Percentiles rank a stretch among this genome's conserved stretches.
Conservation (phyloP, 768 basidiomycete genomes). For the Russula compacta region DNA sequence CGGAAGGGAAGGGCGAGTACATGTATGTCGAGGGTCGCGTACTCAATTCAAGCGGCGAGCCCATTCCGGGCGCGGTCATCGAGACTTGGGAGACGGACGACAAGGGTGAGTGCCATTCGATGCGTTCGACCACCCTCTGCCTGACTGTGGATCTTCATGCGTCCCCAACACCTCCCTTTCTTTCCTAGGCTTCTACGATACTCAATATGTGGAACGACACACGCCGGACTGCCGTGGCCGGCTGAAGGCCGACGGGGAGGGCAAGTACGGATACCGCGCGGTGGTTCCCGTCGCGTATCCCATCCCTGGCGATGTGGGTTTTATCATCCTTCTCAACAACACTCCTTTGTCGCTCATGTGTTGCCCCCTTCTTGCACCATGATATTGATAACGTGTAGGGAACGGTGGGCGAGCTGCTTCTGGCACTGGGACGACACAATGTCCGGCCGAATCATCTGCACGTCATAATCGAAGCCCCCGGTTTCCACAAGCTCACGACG, state of each 20-base stretch:
- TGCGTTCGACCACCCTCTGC: not conserved
- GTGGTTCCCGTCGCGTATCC: constrained; percentile 64
- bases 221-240: constrained; percentile 69
- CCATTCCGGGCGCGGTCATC: constrained; percentile 55
- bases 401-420: constrained; percentile 57
- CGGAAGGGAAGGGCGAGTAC: constrained; percentile 80
- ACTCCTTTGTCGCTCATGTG: no score
- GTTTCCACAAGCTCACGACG: constrained; percentile 64
- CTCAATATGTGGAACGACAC: constrained; percentile 45
- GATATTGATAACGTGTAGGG: constrained; percentile 34
- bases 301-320: constrained; percentile 58
- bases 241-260: constrained; percentile 48
- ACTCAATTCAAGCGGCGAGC: constrained; percentile 47
- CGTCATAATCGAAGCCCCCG: constrained; percentile 59
- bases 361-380: no score
- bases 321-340: not conserved
- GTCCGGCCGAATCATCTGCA: constrained; percentile 79
- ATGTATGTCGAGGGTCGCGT: constrained; percentile 73
- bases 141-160: not conserved
- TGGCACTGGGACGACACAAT: constrained; percentile 53
- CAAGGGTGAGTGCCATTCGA: constrained; percentile 32
- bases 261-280: constrained; percentile 61
- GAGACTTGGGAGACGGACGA: constrained; percentile 83
- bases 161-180: not conserved
- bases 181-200: constrained; percentile 30